A percentile compares a stretch with the other conserved stretches of the same genome.
Evolutionary conservation across 2,329 filamentous ascomycete genomes (phyloP).

Genomic region (Talaromyces pinophilus): DNA sequence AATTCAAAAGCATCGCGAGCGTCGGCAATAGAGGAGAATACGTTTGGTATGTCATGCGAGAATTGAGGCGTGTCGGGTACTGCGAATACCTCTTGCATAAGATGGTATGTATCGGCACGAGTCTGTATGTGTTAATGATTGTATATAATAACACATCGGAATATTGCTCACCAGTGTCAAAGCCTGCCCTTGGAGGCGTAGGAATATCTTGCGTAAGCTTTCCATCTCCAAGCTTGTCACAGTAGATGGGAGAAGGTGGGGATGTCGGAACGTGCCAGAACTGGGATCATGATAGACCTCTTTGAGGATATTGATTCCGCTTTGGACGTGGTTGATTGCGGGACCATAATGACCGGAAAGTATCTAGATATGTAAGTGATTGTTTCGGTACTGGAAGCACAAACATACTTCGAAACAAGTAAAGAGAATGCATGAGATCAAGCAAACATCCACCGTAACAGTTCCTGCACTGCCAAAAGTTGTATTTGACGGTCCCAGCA

Average conservation of each 20-base stretch:
- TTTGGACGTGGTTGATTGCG: conserved; percentile 28
- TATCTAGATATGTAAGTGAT: conserved; percentile 24
- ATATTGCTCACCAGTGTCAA: conserved; percentile 9
- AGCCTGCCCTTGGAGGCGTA: conserved; percentile 15
- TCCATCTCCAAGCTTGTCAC: conserved; percentile 23
- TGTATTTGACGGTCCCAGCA: not conserved
- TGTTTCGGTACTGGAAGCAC: not conserved
- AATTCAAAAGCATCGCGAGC: conserved; percentile 14
- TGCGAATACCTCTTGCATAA: not conserved
- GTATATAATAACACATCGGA: not conserved
- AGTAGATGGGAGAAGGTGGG: conserved; percentile 23
- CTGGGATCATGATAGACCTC: conserved; percentile 23
- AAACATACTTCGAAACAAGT: conserved; percentile 30
- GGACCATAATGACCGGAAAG: conserved; percentile 29
- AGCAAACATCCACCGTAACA: conserved; percentile 24
- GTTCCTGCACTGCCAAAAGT: not conserved
- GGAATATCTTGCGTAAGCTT: conserved; percentile 11
- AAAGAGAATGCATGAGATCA: conserved; percentile 32
- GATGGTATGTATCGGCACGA: conserved; percentile 10
- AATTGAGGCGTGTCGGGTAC: not conserved
- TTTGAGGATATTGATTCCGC: conserved; percentile 28
- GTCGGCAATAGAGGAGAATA: conserved; percentile 12
- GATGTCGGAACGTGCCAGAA: conserved; percentile 21
- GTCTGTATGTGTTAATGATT: conserved; percentile 2
- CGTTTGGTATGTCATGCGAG: conserved; percentile 4